These are phyloP conservation scores for Pythium brassicae DNA, from an alignment of 352 stramenopile species.

Conservation along the genomic window DNA sequence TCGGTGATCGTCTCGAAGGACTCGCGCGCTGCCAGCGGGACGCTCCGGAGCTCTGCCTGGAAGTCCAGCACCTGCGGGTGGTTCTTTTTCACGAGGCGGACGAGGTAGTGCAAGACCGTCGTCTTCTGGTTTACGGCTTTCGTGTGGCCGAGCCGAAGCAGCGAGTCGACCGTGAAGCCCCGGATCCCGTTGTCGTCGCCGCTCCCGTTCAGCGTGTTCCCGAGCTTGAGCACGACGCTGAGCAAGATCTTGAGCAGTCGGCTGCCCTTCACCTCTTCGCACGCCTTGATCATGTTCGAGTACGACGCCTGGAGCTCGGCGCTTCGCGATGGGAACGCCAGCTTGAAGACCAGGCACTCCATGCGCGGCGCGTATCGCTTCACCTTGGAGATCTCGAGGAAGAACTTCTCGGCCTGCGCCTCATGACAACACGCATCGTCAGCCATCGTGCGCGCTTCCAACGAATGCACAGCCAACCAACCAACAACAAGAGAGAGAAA, in stretches of 20 bases:
- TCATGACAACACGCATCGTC: background rate
- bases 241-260: slow-evolving; percentile 92
- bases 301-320: slow-evolving; percentile 83
- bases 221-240: slow-evolving; percentile 96
- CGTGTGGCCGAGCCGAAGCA: slow-evolving; percentile 91
- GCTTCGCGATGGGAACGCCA: slow-evolving; percentile 65
- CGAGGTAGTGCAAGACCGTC: slow-evolving; percentile 97
- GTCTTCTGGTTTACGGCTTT: slow-evolving; percentile 98
- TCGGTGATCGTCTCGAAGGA: slow-evolving; percentile 66
- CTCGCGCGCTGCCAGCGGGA: slow-evolving; percentile 80
- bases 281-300: slow-evolving; percentile 84
- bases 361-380: slow-evolving; percentile 59
- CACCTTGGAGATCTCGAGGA: slow-evolving; percentile 82
- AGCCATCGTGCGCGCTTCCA: no score
- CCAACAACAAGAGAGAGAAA: background rate
- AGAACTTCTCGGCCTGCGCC: slow-evolving; percentile 79
- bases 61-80: slow-evolving; percentile 92
- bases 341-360: slow-evolving; percentile 79
- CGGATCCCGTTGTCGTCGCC: slow-evolving; percentile 85
- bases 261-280: slow-evolving; percentile 92
- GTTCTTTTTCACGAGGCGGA: slow-evolving; percentile 95
- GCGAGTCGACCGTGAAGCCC: slow-evolving; percentile 95
- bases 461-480: background rate
- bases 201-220: slow-evolving; percentile 95
- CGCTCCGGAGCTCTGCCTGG: slow-evolving; percentile 81